Base-by-base conservation (phyloP, 1,284 basidiomycete species). In the Hemileia vastatrix region DNA sequence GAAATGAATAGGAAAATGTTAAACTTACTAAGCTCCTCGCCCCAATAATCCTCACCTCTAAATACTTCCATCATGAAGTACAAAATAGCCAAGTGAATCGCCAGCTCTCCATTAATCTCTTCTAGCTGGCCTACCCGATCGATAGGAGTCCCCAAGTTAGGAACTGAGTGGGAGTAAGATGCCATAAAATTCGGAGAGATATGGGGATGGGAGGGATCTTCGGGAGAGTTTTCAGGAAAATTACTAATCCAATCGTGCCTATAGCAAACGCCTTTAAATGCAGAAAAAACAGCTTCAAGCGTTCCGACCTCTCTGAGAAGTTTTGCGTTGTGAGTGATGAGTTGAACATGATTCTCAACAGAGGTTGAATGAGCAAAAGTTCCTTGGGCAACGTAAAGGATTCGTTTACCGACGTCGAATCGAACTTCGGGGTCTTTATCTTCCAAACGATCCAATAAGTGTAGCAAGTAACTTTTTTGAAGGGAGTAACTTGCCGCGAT, bases 271-370 rank as follows among this genome's bases (percentile, higher is more conserved):
- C 58, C 58, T 49, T 61, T 61, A 1, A 61, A 32, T 21, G 57
- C 61, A 24, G 45, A 27, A 33, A 63, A 63, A 21, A 58, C 51
- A 27, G 61, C 33, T 57, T 54, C 55, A 11, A 58, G 40, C 23
- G 61, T 49, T n/a, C 61, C 61, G 15, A 47, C 48, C 15, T 63
- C 61, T 18, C 55, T 24, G 45, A 63, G 43, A 33, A 88, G 81
- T 72, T 88, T 89, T 71, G 89, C 89, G 73, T 97, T 97, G 76
- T 94, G 87, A 65, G 90, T 87, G 68, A 98, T 88, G 87, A 92
- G 94, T 68, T 93, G 88, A 49, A 98, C 78, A 75, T 99, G 95
- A 75, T 95, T 86, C 70, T 95, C 90, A 0, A 90, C 87, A 32
- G 89, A 90, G 4, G 83, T 83, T 0, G 91, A 92, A 76, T 95